Conservation (phyloP, 2,329 filamentous ascomycete genomes). For the Exophiala spinifera region DNA sequence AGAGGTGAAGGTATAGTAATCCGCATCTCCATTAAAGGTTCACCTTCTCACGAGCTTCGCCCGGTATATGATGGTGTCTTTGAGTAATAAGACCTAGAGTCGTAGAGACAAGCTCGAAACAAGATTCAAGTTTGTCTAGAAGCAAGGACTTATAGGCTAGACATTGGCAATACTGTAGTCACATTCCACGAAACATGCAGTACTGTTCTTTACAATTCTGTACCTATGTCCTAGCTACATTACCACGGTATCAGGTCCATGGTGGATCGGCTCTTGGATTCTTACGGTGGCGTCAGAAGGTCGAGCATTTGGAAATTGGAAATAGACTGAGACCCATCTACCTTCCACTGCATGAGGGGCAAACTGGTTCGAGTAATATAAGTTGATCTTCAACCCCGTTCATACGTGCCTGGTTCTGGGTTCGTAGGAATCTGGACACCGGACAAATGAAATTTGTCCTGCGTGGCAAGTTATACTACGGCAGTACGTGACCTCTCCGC, state of each 20-base stretch:
- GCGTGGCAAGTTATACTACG: background rate
- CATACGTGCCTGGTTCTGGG: background rate
- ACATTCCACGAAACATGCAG: background rate
- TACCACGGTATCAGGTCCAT: background rate
- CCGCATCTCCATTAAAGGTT: background rate
- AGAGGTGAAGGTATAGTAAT: background rate
- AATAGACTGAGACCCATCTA: background rate
- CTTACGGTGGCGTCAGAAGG: background rate
- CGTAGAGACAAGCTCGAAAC: background rate
- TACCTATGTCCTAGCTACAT: background rate
- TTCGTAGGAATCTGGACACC: background rate
- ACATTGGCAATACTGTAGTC: background rate
- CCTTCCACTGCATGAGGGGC: background rate
- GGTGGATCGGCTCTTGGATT: background rate
- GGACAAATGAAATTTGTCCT: background rate
- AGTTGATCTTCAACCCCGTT: background rate
- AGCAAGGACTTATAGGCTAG: background rate
- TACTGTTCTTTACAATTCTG: background rate
- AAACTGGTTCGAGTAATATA: background rate
- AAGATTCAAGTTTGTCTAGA: background rate
- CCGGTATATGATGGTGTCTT: too few species aligned
- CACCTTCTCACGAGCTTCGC: too few species aligned
- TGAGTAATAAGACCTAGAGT: background rate
- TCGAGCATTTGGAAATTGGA: background rate
- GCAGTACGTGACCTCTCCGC: background rate